Base-by-base conservation (phyloP, 106 monocot species). In the Allium fistulosum region DNA sequence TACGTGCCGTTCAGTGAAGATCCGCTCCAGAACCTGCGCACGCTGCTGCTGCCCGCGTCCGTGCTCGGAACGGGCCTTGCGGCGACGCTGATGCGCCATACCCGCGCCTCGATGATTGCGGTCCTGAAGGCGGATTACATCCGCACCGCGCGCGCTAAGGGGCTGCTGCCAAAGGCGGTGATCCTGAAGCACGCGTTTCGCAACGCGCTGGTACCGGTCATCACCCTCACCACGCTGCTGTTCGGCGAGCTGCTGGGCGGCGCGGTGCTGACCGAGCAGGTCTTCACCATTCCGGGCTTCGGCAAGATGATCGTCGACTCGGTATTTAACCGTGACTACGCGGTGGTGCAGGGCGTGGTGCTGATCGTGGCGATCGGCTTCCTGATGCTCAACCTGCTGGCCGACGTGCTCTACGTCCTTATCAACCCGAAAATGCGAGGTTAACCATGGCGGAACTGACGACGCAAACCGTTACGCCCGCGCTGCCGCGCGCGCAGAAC, bases 71-170 rank as follows among this genome's bases (percentile, higher is more conserved):
- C 7, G 9, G 9, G 11, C 7, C 8, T 6, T 12, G 15, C 47
- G 63, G 63, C 63, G 9, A 7, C 12, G 14, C 7, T 7, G 50
- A 17, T 18, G 67, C 67, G 67, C 17, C 46, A 51, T 48, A 67
- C 49, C 67, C 49, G 48, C 28, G 14, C 49, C 28, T 4, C 4
- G 9, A 6, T 67, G 48, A 13, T 49, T 14, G 67, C 49, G 67
- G 10, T 4, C 14, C 8, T 9, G 49, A 8, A 7, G 27, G 4
- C 8, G 28, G 67, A 67, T 18, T 67, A 49, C 67, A 51, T 67
- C 49, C 67, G 67, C 47, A 67, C 67, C 47, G 67, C 67, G 8
- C 45, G 47, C 48, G 67, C 67, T 15, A 67, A 67, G 67, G 67
- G 67, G 12, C 10, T 67, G 9, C 10, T 51, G 12, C 27, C 10